Evolutionary conservation across 2,329 filamentous ascomycete genomes (phyloP), one percentile per base, ranked within the genome.

Genomic region (Apiospora malaysiana): DNA sequence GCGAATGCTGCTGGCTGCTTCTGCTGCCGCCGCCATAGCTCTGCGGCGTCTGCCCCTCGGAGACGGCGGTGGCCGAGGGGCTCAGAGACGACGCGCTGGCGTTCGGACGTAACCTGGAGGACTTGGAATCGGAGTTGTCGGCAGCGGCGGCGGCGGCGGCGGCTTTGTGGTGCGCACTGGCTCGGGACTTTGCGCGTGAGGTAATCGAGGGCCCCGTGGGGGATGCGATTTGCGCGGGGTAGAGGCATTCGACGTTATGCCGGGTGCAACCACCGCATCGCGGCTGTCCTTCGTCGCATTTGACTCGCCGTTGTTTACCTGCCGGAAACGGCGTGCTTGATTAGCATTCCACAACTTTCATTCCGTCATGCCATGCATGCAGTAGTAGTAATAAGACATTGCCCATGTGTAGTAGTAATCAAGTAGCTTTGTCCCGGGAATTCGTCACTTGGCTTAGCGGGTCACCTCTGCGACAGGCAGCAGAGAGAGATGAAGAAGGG

Each of bases 231-330:
- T 74, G 76, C 25, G 59, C 72, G 66, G 72, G 74, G 71, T 80
- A 80, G 32, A 79, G 71, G 63, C 78, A 80, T 66, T 78, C 75
- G 25, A 79, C 78, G 65, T 72, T 68, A 72, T 80, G 78, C 68
- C 77, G 75, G 16, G 77, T 74, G 73, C 78, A 80, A 14, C 76
- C 77, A 37, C 76, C 73, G 63, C 78, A 79, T 47, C 73, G 77
- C 9, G 78, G 78, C 40, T 74, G 77, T 42, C 68, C 65, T 69
- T 80, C 78, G 69, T 79, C 78, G 71, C 78, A 80, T 75, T 79
- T 70, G 25, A 74, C 71, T 16, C 66, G 69, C 10, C 66, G 65
- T 51, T 70, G 70, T 67, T 72, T 70, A 56, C 59, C 63, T 46
- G 21, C 45, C 25, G 69, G 66, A 25, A 47, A 37, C 63, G 45